Base-by-base conservation (phyloP, 495 filamentous ascomycete genomes). In the Penicillium daleae region DNA sequence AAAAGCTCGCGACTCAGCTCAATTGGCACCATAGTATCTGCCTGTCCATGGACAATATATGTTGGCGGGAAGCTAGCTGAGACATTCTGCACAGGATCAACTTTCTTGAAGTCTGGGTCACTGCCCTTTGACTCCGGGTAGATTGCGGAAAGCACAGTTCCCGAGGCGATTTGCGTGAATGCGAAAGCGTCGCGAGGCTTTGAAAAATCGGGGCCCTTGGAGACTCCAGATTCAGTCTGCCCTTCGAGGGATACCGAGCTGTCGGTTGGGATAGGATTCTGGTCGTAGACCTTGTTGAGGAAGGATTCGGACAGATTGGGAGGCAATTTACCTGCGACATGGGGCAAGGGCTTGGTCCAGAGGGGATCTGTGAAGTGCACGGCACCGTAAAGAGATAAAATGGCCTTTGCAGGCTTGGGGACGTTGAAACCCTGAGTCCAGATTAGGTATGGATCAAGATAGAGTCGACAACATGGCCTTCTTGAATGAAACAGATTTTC, bases 261-360 rank as follows among this genome's bases (percentile, higher is more conserved):
- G 6, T 68, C 65, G 4, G 71, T 73, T 0, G 73, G 71, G n/a
- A 74, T 29, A 3, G 73, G 71, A 3, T 56, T 15, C 22, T 76
- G 68, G 1, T 68, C 53, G 58, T 78, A 78, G 21, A 76, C 35
- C 22, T 66, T 24, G 10, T 67, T 49, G 1, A 78, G 56, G 42
- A 75, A 72, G 1, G 51, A 44, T 13, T 31, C 37, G 1, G 65
- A 40, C 0, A 67, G 35, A 1, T 66, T 53, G 0, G 64, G 46
- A 0, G 70, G 76, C 0, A 76, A 61, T 35, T 59, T 74, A 26
- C 76, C 68, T 7, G 74, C 73, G 69, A 93, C 88, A 49, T 82
- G 80, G 1, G 91, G 90, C 21, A 96, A 77, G 0, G 90, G 90
- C 10, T 85, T 78, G 24, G 81, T 78, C 76, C 81, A 87, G 35